Conservation (phyloP, 768 basidiomycete genomes). For the Pulveroboletus sp. region DNA sequence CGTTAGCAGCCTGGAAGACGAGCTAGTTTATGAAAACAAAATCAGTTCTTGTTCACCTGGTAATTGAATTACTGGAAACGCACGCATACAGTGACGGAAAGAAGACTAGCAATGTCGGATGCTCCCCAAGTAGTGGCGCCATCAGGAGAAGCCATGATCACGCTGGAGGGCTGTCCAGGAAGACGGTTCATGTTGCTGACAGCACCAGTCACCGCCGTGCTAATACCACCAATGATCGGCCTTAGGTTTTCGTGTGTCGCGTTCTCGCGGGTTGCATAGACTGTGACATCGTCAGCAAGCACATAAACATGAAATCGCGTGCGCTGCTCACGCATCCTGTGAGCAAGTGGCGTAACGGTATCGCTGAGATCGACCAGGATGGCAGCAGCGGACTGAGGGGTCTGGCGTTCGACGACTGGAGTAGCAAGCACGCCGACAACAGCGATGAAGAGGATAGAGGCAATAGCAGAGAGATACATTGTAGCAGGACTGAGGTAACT, state of each 20-base stretch:
- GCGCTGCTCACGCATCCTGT: conserved; percentile 8
- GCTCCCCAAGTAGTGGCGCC: neutral
- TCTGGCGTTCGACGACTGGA: conserved; percentile 5
- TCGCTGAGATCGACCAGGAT: conserved; percentile 2
- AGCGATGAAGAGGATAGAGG: conserved; percentile 6
- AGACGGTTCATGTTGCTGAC: conserved; percentile 3
- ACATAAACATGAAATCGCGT: neutral
- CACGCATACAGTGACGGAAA: conserved; percentile 1
- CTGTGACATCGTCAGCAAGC: conserved; percentile 1
- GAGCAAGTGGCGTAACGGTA: conserved; percentile 5
- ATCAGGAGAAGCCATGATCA: conserved; percentile 1
- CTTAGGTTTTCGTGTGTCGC: conserved; percentile 8
- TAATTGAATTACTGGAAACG: neutral
- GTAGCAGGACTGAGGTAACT: neutral
- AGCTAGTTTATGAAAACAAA: conserved; percentile 3
- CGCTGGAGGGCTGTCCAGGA: neutral
- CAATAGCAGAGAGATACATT: conserved; percentile 11
- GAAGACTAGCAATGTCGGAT: conserved; percentile 6
- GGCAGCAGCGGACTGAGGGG: conserved; percentile 1
- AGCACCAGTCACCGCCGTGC: conserved; percentile 3
- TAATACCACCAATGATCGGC: conserved; percentile 6
- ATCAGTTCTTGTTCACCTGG: neutral
- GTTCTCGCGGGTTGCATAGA: conserved; percentile 7
- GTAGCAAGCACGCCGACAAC: conserved; percentile 5
- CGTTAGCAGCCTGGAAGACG: neutral